phyloP scores from a whole-genome alignment of 2,329 filamentous ascomycete species.

The Alternaria conjuncta region DNA sequence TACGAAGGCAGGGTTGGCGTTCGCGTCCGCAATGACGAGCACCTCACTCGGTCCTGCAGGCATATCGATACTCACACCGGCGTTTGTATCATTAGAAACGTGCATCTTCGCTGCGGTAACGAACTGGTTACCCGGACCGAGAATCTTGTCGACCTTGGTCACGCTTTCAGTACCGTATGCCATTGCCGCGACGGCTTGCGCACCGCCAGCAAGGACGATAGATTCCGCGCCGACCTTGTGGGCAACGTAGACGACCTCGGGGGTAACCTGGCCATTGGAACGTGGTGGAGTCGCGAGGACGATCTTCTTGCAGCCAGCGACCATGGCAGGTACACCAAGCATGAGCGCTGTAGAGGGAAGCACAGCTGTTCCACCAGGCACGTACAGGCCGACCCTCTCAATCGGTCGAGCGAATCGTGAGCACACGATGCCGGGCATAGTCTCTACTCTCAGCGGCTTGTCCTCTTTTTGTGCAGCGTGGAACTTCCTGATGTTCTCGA shows the following conservation, averaged over 20 bases:
- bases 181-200: constrained; percentile 94
- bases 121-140: constrained; percentile 97
- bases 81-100: constrained; percentile 95
- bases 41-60: constrained; percentile 96
- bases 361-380: constrained; percentile 96
- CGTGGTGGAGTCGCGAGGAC: constrained; percentile 91
- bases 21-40: constrained; percentile 89
- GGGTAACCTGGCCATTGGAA: constrained; percentile 86
- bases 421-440: constrained; percentile 96
- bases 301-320: constrained; percentile 94
- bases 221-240: constrained; percentile 96
- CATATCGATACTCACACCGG: constrained; percentile 97
- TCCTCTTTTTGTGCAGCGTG: constrained; percentile 89
- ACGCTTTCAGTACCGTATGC: constrained; percentile 96
- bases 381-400: constrained; percentile 93
- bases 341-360: constrained; percentile 95
- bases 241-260: constrained; percentile 95
- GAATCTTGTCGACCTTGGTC: constrained; percentile 97
- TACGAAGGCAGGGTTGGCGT: constrained; percentile 90
- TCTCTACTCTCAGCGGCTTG: constrained; percentile 84
- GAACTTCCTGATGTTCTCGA: constrained; percentile 93
- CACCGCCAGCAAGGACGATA: constrained; percentile 93
- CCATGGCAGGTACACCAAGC: constrained; percentile 97
- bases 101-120: constrained; percentile 99
- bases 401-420: constrained; percentile 92